These are phyloP conservation scores for Stagonosporopsis cucurbitacearum DNA, from an alignment of 2,329 filamentous ascomycete species.

Conservation along the genomic window DNA sequence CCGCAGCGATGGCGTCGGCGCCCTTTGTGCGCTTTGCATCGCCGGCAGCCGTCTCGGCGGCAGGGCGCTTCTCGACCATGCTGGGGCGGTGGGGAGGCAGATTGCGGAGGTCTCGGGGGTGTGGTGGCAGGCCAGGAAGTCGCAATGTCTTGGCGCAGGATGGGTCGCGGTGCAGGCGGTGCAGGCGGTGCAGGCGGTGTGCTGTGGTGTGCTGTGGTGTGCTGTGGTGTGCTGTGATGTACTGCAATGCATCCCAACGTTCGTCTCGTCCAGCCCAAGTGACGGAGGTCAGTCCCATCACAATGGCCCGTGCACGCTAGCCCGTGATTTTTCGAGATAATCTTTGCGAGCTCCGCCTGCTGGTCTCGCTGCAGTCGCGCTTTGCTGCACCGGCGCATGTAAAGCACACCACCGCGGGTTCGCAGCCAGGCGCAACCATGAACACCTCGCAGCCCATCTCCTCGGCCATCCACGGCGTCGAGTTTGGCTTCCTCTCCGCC, in stretches of 20 bases:
- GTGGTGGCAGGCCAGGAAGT: neutral
- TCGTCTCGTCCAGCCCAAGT: neutral
- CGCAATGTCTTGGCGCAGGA: neutral
- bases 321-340: constrained; percentile 37
- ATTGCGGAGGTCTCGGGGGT: constrained; percentile 19
- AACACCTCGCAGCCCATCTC: constrained; percentile 74
- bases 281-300: neutral
- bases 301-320: constrained; percentile 12
- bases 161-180: constrained; percentile 9
- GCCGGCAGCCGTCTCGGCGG: constrained; percentile 42
- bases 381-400: constrained; percentile 16
- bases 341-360: constrained; percentile 40
- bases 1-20: constrained; percentile 37
- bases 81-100: constrained; percentile 16
- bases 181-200: neutral
- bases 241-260: neutral
- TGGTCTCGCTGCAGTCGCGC: constrained; percentile 2
- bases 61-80: constrained; percentile 54
- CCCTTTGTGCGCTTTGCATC: constrained; percentile 51
- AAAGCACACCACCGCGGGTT: constrained; percentile 8
- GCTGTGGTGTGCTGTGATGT: too few species aligned
- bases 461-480: constrained; percentile 83
- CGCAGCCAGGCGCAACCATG: constrained; percentile 36
- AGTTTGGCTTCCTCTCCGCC: constrained; percentile 84
- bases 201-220: too few species aligned